These are phyloP conservation scores for Rhododendron simsii DNA, from an alignment of 148 eudicot species.

Conservation along the genomic window DNA sequence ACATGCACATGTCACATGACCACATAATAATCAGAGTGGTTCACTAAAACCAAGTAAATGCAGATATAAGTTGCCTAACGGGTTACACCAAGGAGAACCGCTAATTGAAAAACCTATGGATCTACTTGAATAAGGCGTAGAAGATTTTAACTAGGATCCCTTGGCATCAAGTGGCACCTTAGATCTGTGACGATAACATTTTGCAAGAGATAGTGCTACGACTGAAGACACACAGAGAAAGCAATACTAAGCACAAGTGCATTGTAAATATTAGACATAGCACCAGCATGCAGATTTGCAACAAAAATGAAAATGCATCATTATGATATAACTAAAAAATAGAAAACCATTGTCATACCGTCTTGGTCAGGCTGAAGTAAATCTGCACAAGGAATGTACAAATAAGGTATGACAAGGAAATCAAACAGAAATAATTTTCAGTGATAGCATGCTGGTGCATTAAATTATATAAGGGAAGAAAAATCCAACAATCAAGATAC, in stretches of 20 bases:
- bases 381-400: slow-evolving; percentile 71
- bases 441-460: background rate
- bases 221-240: background rate
- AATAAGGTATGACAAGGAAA: slow-evolving; percentile 45
- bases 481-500: background rate
- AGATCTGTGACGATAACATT: background rate
- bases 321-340: background rate
- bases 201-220: background rate
- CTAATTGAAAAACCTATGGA: background rate
- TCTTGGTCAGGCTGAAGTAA: slow-evolving; percentile 41
- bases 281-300: background rate
- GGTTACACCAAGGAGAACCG: too few species aligned
- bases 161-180: background rate
- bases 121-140: background rate
- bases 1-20: background rate
- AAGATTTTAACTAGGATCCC: background rate
- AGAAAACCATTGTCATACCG: slow-evolving; percentile 29
- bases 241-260: background rate
- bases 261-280: background rate
- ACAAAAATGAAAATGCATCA: background rate
- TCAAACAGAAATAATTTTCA: background rate
- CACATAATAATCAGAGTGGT: background rate
- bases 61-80: too few species aligned
- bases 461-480: background rate
- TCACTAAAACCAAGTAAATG: background rate